Percentiles rank a stretch among this genome's conserved stretches.
phyloP scores from a whole-genome alignment of 2,329 filamentous ascomycete genomes.

The Pseudocercospora eumusae region DNA sequence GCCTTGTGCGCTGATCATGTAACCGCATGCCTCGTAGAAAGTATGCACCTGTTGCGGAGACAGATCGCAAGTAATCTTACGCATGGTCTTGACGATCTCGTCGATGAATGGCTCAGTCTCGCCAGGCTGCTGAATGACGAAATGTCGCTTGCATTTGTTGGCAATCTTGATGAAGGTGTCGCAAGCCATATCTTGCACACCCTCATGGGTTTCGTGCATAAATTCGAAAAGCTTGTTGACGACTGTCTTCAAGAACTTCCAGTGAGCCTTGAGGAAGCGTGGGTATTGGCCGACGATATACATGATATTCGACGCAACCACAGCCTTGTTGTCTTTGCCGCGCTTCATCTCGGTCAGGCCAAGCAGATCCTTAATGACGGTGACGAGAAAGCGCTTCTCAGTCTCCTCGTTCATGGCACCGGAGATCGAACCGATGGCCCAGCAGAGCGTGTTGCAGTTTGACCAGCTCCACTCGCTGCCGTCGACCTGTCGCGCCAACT shows the following conservation, averaged over 20 bases:
- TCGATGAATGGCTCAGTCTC: slow-evolving; percentile 97
- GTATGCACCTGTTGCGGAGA: slow-evolving; percentile 97
- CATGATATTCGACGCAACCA: slow-evolving; percentile 99
- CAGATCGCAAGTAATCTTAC: slow-evolving; percentile 92
- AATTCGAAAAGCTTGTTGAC: slow-evolving; percentile 99
- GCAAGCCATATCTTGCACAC: slow-evolving; percentile 99
- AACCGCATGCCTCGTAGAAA: slow-evolving; percentile 97
- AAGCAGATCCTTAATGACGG: slow-evolving; percentile 96
- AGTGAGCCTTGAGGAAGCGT: slow-evolving; percentile 96
- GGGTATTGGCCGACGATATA: slow-evolving; percentile 99
- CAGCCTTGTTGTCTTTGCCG: slow-evolving; percentile 98
- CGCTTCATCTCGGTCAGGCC: slow-evolving; percentile 99
- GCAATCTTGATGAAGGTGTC: slow-evolving; percentile 99
- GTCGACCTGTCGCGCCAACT: slow-evolving; percentile 91
- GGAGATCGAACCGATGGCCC: slow-evolving; percentile 98
- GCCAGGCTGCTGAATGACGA: slow-evolving; percentile 91
- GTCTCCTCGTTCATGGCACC: slow-evolving; percentile 99
- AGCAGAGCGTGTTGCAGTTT: slow-evolving; percentile 99
- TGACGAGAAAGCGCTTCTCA: slow-evolving; percentile 96
- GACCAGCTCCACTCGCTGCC: slow-evolving; percentile 98
- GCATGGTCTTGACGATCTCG: slow-evolving; percentile 93
- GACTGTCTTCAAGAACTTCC: slow-evolving; percentile 99
- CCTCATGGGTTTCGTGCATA: slow-evolving; percentile 99
- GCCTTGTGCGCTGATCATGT: slow-evolving; percentile 98
- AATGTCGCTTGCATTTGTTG: slow-evolving; percentile 95